Evolutionary conservation across 1,139 yeast species (phyloP).

Genomic region (Blastobotrys indianensis): DNA sequence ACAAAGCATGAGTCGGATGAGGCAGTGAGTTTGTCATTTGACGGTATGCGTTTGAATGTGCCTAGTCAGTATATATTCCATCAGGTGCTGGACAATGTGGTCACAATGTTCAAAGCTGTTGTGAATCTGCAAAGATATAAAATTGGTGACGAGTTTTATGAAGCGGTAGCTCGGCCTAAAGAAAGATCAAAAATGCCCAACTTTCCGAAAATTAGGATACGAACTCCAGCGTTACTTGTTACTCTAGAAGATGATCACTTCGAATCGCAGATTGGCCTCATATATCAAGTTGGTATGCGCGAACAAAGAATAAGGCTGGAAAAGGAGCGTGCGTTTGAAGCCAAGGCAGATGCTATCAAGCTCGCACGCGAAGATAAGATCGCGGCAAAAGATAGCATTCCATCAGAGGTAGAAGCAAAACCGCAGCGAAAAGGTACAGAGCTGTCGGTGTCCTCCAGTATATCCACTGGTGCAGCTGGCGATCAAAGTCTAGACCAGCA

Average conservation of each 20-base stretch:
- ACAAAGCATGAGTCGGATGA: conserved; percentile 16
- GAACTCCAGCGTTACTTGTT: conserved; percentile 44
- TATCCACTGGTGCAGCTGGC: background rate
- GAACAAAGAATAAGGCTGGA: conserved; percentile 68
- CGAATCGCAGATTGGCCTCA: conserved; percentile 69
- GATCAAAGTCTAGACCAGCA: background rate
- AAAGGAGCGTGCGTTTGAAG: conserved; percentile 50
- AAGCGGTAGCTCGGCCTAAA: conserved; percentile 40
- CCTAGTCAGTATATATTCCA: conserved; percentile 64
- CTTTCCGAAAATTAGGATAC: conserved; percentile 51
- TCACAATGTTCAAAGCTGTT: conserved; percentile 55
- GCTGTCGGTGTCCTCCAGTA: no score
- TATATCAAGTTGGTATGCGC: conserved; percentile 65
- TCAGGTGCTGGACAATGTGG: conserved; percentile 58
- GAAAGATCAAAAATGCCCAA: conserved; percentile 27
- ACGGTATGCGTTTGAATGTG: conserved; percentile 37
- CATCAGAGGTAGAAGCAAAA: no score
- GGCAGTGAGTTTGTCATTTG: conserved; percentile 26
- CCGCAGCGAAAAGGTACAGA: no score
- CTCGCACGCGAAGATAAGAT: no score
- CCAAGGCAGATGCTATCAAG: conserved; percentile 29
- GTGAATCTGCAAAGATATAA: conserved; percentile 41
- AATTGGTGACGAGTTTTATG: conserved; percentile 29
- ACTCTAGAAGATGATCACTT: conserved; percentile 79
- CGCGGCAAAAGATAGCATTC: no score